Base-by-base conservation (phyloP, 345 rosid species). In the Camelina neglecta region DNA sequence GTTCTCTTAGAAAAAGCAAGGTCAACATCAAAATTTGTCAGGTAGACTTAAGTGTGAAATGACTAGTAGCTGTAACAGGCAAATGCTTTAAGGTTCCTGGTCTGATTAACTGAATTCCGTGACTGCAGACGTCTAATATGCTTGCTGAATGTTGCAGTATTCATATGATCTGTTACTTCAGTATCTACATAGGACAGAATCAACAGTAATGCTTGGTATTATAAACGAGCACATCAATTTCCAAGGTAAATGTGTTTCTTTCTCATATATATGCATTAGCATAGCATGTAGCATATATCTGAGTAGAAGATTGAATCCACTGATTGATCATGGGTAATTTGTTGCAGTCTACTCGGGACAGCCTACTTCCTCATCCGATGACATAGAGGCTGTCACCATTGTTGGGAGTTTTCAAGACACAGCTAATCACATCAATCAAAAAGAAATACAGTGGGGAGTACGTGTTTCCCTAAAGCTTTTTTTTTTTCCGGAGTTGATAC, bases 401-500 rank as follows among this genome's bases (percentile, higher is more conserved):
- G 82, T 91, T 50, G 96, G 93, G 67, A 84, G 90, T 72, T 86
- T 80, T 58, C 93, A 87, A 79, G 97, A 88, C 53, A 76, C 83
- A 24, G 92, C 94, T 73, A 82, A 83, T 81, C 84, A 84, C 84
- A 80, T 88, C 72, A 93, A 87, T 78, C 89, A 86, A 79, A 93
- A 85, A 79, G 98, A 90, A 84, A 84, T 92, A 76, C 95, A 82
- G 65, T 88, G 95, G 96, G 96, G 96, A 81, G 97, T 92, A 78
- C 61, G 97, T 85, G 53, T 2, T 59, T 53, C 6, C 59, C 2
- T 33, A 38, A 53, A 53, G 59, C 42, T 66, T 35, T 4, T 20
- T 3, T 55, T 12, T 11, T 36, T 11, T 8, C 16, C 0, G 12
- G 72, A 57, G 45, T 5, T 36, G 13, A 36, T 33, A 44, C 51